Percentiles rank a stretch among this genome's conserved stretches.
phyloP scores from a whole-genome alignment of 208 protist genomes.

The Leishmania gerbilli region DNA sequence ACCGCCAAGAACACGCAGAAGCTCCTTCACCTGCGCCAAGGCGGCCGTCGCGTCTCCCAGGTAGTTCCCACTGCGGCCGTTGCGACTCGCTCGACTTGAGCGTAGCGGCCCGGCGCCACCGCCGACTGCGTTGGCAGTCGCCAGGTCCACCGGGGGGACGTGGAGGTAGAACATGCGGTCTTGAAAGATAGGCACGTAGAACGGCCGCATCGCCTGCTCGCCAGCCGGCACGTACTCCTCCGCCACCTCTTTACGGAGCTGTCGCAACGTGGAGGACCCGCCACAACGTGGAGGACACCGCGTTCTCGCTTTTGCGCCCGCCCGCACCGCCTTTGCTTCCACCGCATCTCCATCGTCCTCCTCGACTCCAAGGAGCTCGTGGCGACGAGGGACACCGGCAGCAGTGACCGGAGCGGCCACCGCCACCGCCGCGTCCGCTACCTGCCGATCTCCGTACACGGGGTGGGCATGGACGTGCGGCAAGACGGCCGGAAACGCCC shows the following conservation, averaged over 20 bases:
- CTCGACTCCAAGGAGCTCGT: background rate
- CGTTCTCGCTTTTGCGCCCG: no score
- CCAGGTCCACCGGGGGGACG: slow-evolving; percentile 26
- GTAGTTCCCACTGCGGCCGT: background rate
- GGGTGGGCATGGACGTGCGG: slow-evolving; percentile 38
- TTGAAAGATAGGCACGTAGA: slow-evolving; percentile 62
- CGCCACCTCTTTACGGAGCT: slow-evolving; percentile 32
- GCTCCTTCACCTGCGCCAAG: slow-evolving; percentile 47
- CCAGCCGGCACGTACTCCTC: slow-evolving; percentile 46
- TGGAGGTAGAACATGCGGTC: slow-evolving; percentile 53
- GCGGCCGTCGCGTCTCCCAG: slow-evolving; percentile 34
- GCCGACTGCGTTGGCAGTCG: background rate
- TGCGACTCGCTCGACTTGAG: background rate
- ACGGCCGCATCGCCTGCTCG: slow-evolving; percentile 45
- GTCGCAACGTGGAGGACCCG: slow-evolving; percentile 9
- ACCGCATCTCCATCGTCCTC: slow-evolving; percentile 7
- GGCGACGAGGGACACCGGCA: background rate
- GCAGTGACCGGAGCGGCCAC: background rate
- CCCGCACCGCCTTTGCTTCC: background rate
- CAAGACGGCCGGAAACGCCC: slow-evolving; percentile 47
- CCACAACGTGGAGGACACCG: background rate
- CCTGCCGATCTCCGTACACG: slow-evolving; percentile 24
- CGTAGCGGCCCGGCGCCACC: background rate
- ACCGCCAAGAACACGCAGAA: slow-evolving; percentile 69
- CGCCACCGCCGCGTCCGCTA: background rate